A percentile compares a stretch with the other conserved stretches of the same genome.
These are phyloP conservation scores for Erysimum cheiranthoides DNA, from an alignment of 345 rosid species.

Conservation along the genomic window DNA sequence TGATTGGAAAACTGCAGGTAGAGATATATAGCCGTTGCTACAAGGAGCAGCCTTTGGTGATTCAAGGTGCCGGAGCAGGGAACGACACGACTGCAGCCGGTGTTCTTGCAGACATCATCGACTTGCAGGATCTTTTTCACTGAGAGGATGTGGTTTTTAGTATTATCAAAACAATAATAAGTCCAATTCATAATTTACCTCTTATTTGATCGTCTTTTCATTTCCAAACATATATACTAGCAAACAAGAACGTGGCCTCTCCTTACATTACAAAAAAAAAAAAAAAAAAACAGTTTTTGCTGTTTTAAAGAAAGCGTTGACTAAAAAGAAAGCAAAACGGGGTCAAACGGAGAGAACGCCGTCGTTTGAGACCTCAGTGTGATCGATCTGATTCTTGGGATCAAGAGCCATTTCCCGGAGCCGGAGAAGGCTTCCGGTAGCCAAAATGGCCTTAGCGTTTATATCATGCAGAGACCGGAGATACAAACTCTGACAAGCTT, in stretches of 20 bases:
- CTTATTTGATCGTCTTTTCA: neutral
- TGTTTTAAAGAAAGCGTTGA: conserved; percentile 9
- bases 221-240: neutral
- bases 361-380: conserved; percentile 58
- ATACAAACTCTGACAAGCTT: conserved; percentile 66
- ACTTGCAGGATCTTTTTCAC: conserved; percentile 81
- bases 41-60: conserved; percentile 75
- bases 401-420: conserved; percentile 55
- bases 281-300: neutral
- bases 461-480: conserved; percentile 66
- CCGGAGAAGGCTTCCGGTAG: conserved; percentile 70
- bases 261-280: conserved; percentile 17
- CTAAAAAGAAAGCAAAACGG: neutral
- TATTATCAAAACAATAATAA: conserved; percentile 5
- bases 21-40: conserved; percentile 90
- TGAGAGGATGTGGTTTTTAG: conserved; percentile 12
- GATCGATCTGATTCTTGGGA: conserved; percentile 53
- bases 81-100: conserved; percentile 97
- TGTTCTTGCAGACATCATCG: conserved; percentile 87
- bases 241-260: conserved; percentile 20
- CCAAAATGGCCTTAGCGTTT: conserved; percentile 72
- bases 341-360: conserved; percentile 27
- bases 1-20: conserved; percentile 56
- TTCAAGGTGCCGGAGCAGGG: conserved; percentile 99
- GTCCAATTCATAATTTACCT: neutral